Evolutionary conservation across 148 eudicot genomes (phyloP), one percentile per base, ranked within the genome.

Genomic region (Amaranthus hypochondriacus): DNA sequence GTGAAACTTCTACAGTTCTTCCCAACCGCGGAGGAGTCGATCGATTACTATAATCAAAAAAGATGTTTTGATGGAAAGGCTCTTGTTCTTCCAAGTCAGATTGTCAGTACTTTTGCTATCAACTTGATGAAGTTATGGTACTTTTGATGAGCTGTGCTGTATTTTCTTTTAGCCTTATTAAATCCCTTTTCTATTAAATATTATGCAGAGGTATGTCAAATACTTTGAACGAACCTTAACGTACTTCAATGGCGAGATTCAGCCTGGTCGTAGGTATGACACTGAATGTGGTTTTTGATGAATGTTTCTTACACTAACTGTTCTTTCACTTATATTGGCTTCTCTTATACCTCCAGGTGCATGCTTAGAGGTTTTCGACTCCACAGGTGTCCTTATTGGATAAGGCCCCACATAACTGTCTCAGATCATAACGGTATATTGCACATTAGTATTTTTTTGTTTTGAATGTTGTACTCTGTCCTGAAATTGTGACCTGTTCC

Each of bases 21-120:
- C 78, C 99, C 99, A 56, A 95, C 99, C 64, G 96, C 99, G 48
- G 97, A 95, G 86, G 99, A 95, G 84, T 95, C 99, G 42, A 95
- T 95, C 73, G 92, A 86, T 68, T 95, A 92, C 83, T 95, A 90
- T 77, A 95, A 95, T 79, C 90, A 90, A 81, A 95, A 95, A 81
- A 85, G 99, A 89, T 95, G 99, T 79, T 56, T 86, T 64, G 99
- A 95, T 75, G 96, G 85, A 42, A 92, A 95, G 84, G 99, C 94
- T 49, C 97, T 95, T 81, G 97, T 95, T 74, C 91, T 95, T 70
- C 99, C 99, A 15, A 95, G 99, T 85, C 99, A 95, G 85, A 95
- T 95, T 85, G 98, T 95, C 54, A 86, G 96, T 87, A 44, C 62
- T 14, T 69, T 42, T 47, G 12, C 59, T 18, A 39, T 59, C 52